Evolutionary conservation across 2,329 filamentous ascomycete species (phyloP), one percentile per base, ranked within the genome.

Genomic region (Pseudogymnoascus sp.): DNA sequence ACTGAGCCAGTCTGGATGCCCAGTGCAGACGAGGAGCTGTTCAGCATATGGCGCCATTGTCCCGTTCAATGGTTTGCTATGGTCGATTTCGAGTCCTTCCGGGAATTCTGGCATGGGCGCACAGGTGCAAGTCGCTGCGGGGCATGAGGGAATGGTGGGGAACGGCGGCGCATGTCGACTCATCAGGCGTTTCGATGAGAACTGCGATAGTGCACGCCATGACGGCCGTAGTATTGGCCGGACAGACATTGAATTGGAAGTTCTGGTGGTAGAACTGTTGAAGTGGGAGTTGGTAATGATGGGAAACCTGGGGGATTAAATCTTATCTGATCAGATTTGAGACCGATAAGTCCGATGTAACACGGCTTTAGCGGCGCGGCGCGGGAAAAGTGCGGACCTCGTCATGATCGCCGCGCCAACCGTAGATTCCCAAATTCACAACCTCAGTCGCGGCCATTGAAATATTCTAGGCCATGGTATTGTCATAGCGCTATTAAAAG

Each of bases 11-110:
- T 96, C 90, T 31, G 81, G 77, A 65, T 85, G 84, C 4, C 91
- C 92, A 0, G 92, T 96, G 66, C 89, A 92, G 12, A 97, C 80
- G 8, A 97, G 75, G 3, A 97, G 83, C 69, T 97, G 92, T 74
- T 95, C 88, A 1, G 86, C 81, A 73, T 96, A 96, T 1, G 82
- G 79, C 1, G 88, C 80, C 76, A 96, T 92, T 5, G 89, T 88
- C 11, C 90, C 90, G 71, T 89, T 87, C 47, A 97, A 78, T 16
- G 82, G 80, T 40, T 83, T 83, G 65, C 84, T 81, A 69, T 82
- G 80, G 72, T 97, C 92, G 62, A 97, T 92, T 21, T 87, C 84
- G 14, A 95, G 79, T 3, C 84, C 86, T 6, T 81, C 76, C 1
- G 88, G 87, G 77, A 88, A 81, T 11, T 75, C 67, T 0, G 89